Conservation (phyloP, 352 stramenopile genomes). For the Phytophthora cryptogea region DNA sequence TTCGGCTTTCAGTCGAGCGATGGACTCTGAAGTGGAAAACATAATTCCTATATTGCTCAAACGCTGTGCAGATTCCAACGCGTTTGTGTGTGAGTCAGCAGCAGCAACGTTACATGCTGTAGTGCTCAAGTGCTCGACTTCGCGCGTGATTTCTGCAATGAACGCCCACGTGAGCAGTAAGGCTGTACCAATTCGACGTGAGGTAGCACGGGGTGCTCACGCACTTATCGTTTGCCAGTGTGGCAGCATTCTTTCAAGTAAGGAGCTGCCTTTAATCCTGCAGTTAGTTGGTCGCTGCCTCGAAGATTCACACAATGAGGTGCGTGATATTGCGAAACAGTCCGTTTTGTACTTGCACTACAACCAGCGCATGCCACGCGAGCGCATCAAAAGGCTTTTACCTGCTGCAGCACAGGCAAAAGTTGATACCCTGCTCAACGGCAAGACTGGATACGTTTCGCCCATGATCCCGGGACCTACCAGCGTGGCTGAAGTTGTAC, state of each 20-base stretch:
- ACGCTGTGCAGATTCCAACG: slow-evolving; percentile 68
- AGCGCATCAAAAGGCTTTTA: slow-evolving; percentile 63
- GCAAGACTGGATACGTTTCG: slow-evolving; percentile 30
- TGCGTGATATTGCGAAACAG: slow-evolving; percentile 70
- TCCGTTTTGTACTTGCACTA: slow-evolving; percentile 53
- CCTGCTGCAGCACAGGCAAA: slow-evolving; percentile 43
- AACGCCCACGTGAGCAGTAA: slow-evolving; percentile 47
- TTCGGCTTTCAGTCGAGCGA: slow-evolving; percentile 38
- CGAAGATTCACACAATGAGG: slow-evolving; percentile 79
- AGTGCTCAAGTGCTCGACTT: slow-evolving; percentile 58
- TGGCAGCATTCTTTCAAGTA: slow-evolving; percentile 39
- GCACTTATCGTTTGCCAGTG: slow-evolving; percentile 46
- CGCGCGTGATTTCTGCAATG: slow-evolving; percentile 49
- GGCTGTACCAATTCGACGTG: slow-evolving; percentile 55
- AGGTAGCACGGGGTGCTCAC: slow-evolving; percentile 64
- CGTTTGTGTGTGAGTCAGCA: slow-evolving; percentile 75
- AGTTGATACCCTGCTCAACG: slow-evolving; percentile 51
- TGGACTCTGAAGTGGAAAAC: slow-evolving; percentile 67
- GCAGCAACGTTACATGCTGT: slow-evolving; percentile 50
- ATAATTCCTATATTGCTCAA: slow-evolving; percentile 69
- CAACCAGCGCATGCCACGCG: slow-evolving; percentile 41
- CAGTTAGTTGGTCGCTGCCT: slow-evolving; percentile 63
- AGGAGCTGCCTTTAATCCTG: slow-evolving; percentile 50
- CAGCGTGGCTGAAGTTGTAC: neutral
- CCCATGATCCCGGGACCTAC: slow-evolving; percentile 9